Percentiles rank a stretch among this genome's conserved stretches.
These are phyloP conservation scores for Volvox africanus DNA, from an alignment of 139 green algal genomes.

Conservation along the genomic window DNA sequence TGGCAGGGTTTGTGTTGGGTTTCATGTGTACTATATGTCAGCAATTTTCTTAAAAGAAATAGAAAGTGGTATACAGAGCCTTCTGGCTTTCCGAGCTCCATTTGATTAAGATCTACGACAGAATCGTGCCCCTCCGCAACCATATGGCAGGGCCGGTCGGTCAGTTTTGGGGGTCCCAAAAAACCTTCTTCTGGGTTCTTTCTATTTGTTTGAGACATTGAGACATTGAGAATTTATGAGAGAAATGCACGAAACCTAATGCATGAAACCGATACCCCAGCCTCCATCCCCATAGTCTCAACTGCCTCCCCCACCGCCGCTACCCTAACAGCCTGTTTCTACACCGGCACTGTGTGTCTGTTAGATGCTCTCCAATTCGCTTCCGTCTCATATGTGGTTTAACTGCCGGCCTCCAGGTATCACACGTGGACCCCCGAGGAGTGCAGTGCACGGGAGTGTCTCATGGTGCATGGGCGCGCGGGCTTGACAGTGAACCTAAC, in stretches of 20 bases:
- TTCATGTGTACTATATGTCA: too few species aligned
- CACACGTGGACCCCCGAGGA: constrained; percentile 76
- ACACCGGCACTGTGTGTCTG: neutral
- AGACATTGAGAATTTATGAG: neutral
- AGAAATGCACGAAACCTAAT: neutral
- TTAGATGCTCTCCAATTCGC: neutral
- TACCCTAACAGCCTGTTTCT: neutral
- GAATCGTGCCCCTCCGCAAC: too few species aligned
- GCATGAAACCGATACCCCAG: neutral
- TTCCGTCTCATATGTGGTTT: neutral
- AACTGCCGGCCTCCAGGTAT: constrained; percentile 56
- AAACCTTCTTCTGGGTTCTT: too few species aligned
- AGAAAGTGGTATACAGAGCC: too few species aligned
- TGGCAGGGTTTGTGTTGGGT: too few species aligned
- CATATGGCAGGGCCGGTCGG: too few species aligned
- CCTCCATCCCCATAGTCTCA: neutral
- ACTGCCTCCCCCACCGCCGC: too few species aligned
- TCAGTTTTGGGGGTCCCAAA: too few species aligned
- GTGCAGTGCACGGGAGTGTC: constrained; percentile 77
- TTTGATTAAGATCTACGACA: too few species aligned
- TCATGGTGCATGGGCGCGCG: constrained; percentile 78
- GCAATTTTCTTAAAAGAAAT: too few species aligned
- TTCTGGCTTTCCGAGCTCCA: too few species aligned
- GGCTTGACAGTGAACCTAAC: constrained; percentile 74
- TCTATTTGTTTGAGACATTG: too few species aligned